These are phyloP conservation scores for Umbilicaria muhlenbergii DNA, from an alignment of 495 filamentous ascomycete genomes.

Conservation along the genomic window DNA sequence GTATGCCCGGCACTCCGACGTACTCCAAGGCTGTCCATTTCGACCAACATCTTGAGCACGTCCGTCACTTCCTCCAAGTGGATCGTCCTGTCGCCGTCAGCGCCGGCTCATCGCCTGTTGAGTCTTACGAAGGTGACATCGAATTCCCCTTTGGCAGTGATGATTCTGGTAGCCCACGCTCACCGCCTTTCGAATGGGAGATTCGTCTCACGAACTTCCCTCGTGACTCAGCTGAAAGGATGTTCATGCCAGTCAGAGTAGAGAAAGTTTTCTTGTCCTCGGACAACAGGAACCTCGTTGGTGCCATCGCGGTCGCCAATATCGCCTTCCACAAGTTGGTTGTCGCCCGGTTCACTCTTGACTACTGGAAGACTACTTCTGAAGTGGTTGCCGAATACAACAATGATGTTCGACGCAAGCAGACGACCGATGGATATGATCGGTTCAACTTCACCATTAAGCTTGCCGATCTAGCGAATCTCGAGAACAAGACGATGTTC, in stretches of 20 bases:
- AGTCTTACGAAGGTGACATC: slow-evolving; percentile 60
- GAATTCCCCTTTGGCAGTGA: slow-evolving; percentile 75
- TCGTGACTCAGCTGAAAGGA: slow-evolving; percentile 43
- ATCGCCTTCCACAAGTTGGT: slow-evolving; percentile 81
- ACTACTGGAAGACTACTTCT: slow-evolving; percentile 96
- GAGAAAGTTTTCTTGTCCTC: slow-evolving; percentile 74
- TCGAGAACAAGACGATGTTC: slow-evolving; percentile 79
- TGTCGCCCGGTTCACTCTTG: slow-evolving; percentile 81
- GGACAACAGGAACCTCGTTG: slow-evolving; percentile 74
- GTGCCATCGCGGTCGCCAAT: slow-evolving; percentile 72
- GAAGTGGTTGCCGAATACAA: slow-evolving; percentile 82
- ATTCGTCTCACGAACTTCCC: slow-evolving; percentile 76
- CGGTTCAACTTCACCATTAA: slow-evolving; percentile 90
- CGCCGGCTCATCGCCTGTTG: slow-evolving; percentile 85
- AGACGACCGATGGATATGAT: slow-evolving; percentile 55
- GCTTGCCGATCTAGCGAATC: slow-evolving; percentile 71
- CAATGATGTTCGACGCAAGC: slow-evolving; percentile 55
- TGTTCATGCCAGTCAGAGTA: slow-evolving; percentile 50
- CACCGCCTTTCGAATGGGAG: slow-evolving; percentile 66
- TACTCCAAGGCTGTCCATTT: slow-evolving; percentile 94
- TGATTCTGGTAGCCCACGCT: slow-evolving; percentile 23
- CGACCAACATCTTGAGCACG: slow-evolving; percentile 85
- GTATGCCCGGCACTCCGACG: slow-evolving; percentile 94
- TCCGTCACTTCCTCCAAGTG: slow-evolving; percentile 84
- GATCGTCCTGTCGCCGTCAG: slow-evolving; percentile 91